Conservation (phyloP, 2,329 filamentous ascomycete species). For the Aquanectria penicillioides region DNA sequence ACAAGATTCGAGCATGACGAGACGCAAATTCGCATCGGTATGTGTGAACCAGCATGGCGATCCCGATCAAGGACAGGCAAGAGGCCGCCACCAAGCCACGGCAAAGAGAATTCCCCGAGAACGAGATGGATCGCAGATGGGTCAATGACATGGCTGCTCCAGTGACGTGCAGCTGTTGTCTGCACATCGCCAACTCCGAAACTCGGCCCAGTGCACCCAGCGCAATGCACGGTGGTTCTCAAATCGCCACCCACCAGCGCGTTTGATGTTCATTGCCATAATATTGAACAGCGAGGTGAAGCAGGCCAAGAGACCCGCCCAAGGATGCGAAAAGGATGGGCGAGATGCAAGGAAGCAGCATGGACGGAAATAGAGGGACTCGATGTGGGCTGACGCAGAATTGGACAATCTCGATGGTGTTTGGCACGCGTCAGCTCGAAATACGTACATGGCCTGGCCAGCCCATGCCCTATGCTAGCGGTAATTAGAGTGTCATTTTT, state of each 20-base stretch:
- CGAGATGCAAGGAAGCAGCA: neutral
- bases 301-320: too few relatives aligned
- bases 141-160: constrained; percentile 16
- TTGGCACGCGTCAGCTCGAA: constrained; percentile 6
- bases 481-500: too few relatives aligned
- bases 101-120: neutral
- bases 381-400: constrained; percentile 12
- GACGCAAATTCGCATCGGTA: neutral
- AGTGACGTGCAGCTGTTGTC: constrained; percentile 11
- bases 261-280: neutral
- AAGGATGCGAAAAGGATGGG: neutral
- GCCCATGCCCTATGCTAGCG: too few relatives aligned
- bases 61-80: constrained; percentile 1
- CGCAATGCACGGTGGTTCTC: neutral
- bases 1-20: constrained; percentile 44
- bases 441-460: too few relatives aligned
- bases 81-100: constrained; percentile 1
- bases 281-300: too few relatives aligned
- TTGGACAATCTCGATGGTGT: constrained; percentile 13
- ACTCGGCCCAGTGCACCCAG: too few relatives aligned
- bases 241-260: neutral
- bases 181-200: too few relatives aligned
- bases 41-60: neutral
- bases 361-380: constrained; percentile 1
- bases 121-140: neutral